Evolutionary conservation across 2,329 filamentous ascomycete genomes (phyloP).

Genomic region (Xylaria sp.): DNA sequence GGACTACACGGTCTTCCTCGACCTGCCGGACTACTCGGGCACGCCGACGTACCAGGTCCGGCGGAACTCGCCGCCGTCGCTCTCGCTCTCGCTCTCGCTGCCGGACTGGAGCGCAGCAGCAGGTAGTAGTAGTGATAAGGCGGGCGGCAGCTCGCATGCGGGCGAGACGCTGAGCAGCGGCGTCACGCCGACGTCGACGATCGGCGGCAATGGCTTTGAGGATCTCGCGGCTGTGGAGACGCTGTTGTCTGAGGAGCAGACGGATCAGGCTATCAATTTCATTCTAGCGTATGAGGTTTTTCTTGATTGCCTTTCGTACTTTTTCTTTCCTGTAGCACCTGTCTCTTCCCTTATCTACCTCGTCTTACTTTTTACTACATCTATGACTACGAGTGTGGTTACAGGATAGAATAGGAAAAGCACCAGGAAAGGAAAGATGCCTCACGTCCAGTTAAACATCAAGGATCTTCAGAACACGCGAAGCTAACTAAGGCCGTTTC

Average conservation of each 20-base stretch:
- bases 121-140: constrained; percentile 8
- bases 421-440: background rate
- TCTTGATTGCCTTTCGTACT: background rate
- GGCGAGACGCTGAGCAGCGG: constrained; percentile 13
- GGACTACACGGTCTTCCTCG: constrained; percentile 51
- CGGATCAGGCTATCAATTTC: constrained; percentile 63
- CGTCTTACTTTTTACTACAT: background rate
- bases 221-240: constrained; percentile 23
- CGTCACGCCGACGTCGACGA: constrained; percentile 18
- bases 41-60: constrained; percentile 59
- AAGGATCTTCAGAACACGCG: background rate
- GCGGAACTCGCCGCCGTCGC: constrained; percentile 35
- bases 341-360: background rate
- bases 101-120: background rate
- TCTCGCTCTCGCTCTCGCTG: too few relatives aligned
- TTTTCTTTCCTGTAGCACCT: background rate
- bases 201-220: background rate
- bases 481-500: constrained; percentile 9
- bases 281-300: constrained; percentile 60
- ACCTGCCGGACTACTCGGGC: constrained; percentile 55
- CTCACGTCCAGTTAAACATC: background rate
- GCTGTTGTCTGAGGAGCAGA: constrained; percentile 54
- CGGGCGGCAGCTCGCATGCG: background rate
- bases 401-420: background rate
- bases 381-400: background rate